Conservation (phyloP, 1,139 yeast species). For the Diutina siamensis region DNA sequence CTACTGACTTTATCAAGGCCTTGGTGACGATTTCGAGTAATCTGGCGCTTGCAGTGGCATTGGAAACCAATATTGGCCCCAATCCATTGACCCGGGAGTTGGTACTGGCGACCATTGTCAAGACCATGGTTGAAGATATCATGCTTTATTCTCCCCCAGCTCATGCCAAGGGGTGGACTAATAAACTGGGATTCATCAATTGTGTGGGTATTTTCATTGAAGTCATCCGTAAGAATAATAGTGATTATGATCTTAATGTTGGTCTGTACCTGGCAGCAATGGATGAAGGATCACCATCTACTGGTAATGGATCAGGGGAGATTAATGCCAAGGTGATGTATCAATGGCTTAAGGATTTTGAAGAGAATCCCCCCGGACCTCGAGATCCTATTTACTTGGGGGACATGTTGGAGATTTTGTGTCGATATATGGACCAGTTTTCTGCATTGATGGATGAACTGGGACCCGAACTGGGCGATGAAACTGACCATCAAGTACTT, state of each 20-base stretch:
- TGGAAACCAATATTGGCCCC: slow-evolving; percentile 37
- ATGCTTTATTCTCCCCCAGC: slow-evolving; percentile 19
- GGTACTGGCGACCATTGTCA: slow-evolving; percentile 26
- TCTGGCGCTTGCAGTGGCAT: slow-evolving; percentile 34
- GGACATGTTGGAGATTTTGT: slow-evolving; percentile 30
- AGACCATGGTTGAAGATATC: slow-evolving; percentile 29
- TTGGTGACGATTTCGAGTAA: slow-evolving; percentile 86
- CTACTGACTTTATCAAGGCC: slow-evolving; percentile 91
- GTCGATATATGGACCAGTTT: slow-evolving; percentile 25
- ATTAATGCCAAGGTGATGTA: slow-evolving; percentile 32
- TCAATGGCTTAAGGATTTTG: slow-evolving; percentile 37
- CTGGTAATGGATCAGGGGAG: slow-evolving; percentile 24
- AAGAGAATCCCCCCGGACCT: slow-evolving; percentile 36
- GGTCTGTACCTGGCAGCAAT: slow-evolving; percentile 28
- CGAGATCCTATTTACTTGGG: slow-evolving; percentile 37
- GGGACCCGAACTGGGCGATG: too few relatives aligned
- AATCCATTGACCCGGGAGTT: slow-evolving; percentile 34
- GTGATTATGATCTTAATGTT: slow-evolving; percentile 36
- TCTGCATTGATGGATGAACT: slow-evolving; percentile 10
- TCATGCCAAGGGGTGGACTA: slow-evolving; percentile 14
- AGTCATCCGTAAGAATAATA: slow-evolving; percentile 34
- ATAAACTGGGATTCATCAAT: slow-evolving; percentile 36
- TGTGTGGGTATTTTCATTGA: slow-evolving; percentile 39
- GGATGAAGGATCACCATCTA: slow-evolving; percentile 13
- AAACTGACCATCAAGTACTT: too few relatives aligned